These are phyloP conservation scores for Quercus parvula DNA, from an alignment of 306 rosid genomes.

Conservation along the genomic window DNA sequence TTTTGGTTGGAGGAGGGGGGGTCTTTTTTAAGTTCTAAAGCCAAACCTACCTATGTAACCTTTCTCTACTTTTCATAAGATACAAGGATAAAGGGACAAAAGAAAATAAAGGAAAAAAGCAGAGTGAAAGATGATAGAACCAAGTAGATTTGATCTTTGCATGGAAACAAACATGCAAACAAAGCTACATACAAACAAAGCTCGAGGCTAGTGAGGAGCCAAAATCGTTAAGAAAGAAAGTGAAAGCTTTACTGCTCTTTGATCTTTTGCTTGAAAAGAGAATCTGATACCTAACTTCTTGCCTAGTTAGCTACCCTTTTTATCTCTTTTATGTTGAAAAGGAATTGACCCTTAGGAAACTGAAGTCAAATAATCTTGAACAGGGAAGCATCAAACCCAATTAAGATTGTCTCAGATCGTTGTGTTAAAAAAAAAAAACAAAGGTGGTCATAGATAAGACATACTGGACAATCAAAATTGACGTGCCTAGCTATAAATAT, in stretches of 20 bases:
- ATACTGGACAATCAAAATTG: constrained; percentile 11
- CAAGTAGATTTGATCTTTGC: constrained; percentile 58
- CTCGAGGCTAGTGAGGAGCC: constrained; percentile 55
- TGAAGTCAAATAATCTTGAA: constrained; percentile 34
- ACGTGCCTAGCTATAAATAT: not conserved
- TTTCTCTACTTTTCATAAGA: constrained; percentile 71
- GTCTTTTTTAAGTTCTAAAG: not conserved
- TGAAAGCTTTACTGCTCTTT: constrained; percentile 28
- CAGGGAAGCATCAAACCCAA: constrained; percentile 36
- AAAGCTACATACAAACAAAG: constrained; percentile 32
- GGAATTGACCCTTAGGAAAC: constrained; percentile 16
- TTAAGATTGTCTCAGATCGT: constrained; percentile 26
- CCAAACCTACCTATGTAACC: constrained; percentile 14
- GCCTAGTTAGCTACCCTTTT: constrained; percentile 35
- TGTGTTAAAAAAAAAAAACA: not conserved
- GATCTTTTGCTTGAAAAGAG: constrained; percentile 43
- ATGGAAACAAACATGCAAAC: constrained; percentile 27
- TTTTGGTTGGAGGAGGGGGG: no score
- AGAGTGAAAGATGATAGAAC: constrained; percentile 36
- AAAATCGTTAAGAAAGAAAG: constrained; percentile 17
- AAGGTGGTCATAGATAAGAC: constrained; percentile 31
- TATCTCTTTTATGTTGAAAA: constrained; percentile 18
- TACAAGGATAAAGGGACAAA: constrained; percentile 6
- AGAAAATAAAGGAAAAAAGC: constrained; percentile 13
- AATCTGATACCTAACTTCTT: constrained; percentile 45